phyloP scores from a whole-genome alignment of 441 rosid genomes.

The Brassica hybrid region DNA sequence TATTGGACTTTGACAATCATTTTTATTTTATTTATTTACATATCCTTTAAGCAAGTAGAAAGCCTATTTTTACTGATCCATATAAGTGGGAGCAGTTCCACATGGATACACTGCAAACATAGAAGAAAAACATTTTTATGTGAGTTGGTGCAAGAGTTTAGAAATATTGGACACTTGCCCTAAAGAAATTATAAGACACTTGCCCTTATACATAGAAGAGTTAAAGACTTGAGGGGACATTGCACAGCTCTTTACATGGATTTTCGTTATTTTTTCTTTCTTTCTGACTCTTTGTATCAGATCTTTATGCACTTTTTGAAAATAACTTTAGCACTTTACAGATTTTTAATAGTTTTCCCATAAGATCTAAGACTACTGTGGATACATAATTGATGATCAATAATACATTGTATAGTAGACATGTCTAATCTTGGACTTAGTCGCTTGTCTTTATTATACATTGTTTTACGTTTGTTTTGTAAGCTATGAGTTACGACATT shows the following conservation, averaged over 20 bases:
- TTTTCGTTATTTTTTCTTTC: constrained; percentile 28
- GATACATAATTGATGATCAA: constrained; percentile 45
- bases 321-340: constrained; percentile 9
- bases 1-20: constrained; percentile 9
- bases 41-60: constrained; percentile 5
- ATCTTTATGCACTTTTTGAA: constrained; percentile 14
- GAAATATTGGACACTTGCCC: not conserved
- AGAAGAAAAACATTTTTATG: too few species aligned
- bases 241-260: too few species aligned
- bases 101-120: too few species aligned
- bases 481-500: constrained; percentile 13
- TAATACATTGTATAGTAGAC: constrained; percentile 28
- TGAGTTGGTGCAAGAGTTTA: not conserved
- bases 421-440: constrained; percentile 34
- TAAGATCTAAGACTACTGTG: constrained; percentile 28
- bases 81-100: constrained; percentile 13
- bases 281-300: constrained; percentile 38
- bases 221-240: constrained; percentile 36
- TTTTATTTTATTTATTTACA: not conserved
- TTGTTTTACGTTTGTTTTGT: constrained; percentile 32
- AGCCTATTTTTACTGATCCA: constrained; percentile 4
- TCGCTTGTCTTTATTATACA: constrained; percentile 29
- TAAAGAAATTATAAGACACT: too few species aligned
- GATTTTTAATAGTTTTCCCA: constrained; percentile 17
- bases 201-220: constrained; percentile 1